Conservation (phyloP, 768 basidiomycete genomes). For the Russula earlei region DNA sequence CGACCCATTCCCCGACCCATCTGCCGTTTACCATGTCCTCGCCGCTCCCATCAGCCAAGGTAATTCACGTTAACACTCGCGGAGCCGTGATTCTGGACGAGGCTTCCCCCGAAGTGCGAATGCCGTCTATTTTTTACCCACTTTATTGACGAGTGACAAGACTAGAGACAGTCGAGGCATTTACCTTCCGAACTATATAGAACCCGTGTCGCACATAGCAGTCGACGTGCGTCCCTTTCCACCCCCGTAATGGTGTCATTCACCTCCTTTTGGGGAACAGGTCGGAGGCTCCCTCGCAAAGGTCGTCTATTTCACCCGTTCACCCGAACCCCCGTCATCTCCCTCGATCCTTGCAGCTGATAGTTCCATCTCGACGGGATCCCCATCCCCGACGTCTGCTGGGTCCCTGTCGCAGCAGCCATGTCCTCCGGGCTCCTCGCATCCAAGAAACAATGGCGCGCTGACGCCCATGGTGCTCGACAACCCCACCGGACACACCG, state of each 20-base stretch:
- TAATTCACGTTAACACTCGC: conserved; percentile 91
- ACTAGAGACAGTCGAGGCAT: conserved; percentile 93
- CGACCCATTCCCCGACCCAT: neutral
- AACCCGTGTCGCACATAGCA: conserved; percentile 95
- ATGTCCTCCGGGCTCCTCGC: conserved; percentile 27
- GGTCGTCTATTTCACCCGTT: conserved; percentile 96
- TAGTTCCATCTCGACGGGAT: conserved; percentile 36
- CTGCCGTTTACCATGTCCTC: conserved; percentile 23
- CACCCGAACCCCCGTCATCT: conserved; percentile 74
- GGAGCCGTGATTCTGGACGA: conserved; percentile 90
- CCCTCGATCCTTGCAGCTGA: conserved; percentile 56
- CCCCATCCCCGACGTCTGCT: conserved; percentile 26
- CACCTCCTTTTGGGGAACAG: conserved; percentile 34
- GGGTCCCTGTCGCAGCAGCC: conserved; percentile 23
- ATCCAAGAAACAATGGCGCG: conserved; percentile 52
- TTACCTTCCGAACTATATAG: conserved; percentile 95
- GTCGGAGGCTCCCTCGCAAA: conserved; percentile 97
- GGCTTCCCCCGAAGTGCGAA: conserved; percentile 83
- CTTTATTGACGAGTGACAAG: conserved; percentile 31
- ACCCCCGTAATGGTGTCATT: conserved; percentile 7
- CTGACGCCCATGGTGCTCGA: conserved; percentile 68
- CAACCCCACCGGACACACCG: conserved; percentile 25
- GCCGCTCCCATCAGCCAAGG: conserved; percentile 69
- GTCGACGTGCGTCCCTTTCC: conserved; percentile 67
- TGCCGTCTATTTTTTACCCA: neutral